Evolutionary conservation across 139 green algal species (phyloP).

Genomic region (Pycnococcus provasolii): DNA sequence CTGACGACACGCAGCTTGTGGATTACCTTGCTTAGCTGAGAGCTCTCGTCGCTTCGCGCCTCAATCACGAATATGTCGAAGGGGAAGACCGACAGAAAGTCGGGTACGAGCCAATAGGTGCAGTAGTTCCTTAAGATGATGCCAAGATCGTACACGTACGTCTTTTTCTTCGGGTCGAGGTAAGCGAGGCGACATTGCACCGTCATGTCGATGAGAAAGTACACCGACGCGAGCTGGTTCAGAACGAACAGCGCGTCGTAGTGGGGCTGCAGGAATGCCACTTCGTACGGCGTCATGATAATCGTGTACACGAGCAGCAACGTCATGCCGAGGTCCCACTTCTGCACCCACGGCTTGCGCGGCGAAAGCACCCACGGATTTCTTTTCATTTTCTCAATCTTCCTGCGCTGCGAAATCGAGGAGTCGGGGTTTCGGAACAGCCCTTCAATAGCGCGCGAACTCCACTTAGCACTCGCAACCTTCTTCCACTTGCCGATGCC

Average conservation of each 20-base stretch:
- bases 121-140: neutral
- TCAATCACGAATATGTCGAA: conserved; percentile 1
- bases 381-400: too few species aligned
- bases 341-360: neutral
- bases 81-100: conserved; percentile 13
- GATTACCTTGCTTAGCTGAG: neutral
- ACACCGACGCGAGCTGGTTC: neutral
- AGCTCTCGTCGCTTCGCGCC: too few species aligned
- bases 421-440: too few species aligned
- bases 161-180: neutral
- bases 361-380: too few species aligned
- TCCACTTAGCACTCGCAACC: too few species aligned
- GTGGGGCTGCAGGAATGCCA: neutral
- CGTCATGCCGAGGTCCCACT: neutral
- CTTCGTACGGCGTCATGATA: conserved; percentile 7
- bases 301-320: neutral
- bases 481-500: too few species aligned
- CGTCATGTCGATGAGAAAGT: neutral
- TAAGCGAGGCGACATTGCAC: neutral
- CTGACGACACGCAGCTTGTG: neutral
- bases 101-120: neutral
- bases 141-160: neutral
- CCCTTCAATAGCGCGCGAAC: too few species aligned
- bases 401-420: too few species aligned
- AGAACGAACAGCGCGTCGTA: neutral